These are phyloP conservation scores for Xylaria sp. DNA, from an alignment of 2,329 filamentous ascomycete genomes.

Conservation along the genomic window DNA sequence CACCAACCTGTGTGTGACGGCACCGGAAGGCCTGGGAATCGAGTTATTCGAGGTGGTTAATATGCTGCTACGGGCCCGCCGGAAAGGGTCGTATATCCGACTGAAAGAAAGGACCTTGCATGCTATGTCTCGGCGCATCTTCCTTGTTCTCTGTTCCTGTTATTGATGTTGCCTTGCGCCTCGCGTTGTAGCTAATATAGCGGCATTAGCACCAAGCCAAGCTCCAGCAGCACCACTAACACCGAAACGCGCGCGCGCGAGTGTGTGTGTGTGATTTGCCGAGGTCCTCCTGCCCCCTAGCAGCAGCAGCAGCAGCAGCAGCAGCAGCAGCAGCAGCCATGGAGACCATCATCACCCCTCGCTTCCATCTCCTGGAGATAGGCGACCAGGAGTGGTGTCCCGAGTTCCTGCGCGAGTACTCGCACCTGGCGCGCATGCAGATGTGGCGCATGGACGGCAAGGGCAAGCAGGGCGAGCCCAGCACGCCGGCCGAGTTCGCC, in stretches of 20 bases:
- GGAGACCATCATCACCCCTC: not conserved
- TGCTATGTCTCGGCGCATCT: too few relatives aligned
- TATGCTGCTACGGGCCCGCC: not conserved
- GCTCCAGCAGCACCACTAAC: too few relatives aligned
- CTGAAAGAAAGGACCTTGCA: not conserved
- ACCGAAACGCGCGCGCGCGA: too few relatives aligned
- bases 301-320: too few relatives aligned
- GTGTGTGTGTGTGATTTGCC: not conserved
- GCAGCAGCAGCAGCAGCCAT: too few relatives aligned
- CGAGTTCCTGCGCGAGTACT: not conserved
- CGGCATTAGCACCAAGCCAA: not conserved
- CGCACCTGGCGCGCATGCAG: not conserved
- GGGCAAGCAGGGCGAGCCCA: not conserved
- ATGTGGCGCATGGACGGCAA: not conserved
- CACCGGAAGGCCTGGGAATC: not conserved
- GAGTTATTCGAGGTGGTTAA: not conserved
- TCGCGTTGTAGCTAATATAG: too few relatives aligned
- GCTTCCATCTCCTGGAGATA: not conserved
- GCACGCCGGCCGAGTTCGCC: not conserved
- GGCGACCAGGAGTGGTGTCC: not conserved
- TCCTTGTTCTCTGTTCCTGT: too few relatives aligned
- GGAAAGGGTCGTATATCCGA: too few relatives aligned
- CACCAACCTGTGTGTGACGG: too few relatives aligned
- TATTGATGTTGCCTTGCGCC: too few relatives aligned
- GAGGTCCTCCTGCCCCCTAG: too few relatives aligned